Percentiles rank a stretch among this genome's conserved stretches.
phyloP scores from a whole-genome alignment of 139 green algal species.

The Deuterostichococcus epilithicus region DNA sequence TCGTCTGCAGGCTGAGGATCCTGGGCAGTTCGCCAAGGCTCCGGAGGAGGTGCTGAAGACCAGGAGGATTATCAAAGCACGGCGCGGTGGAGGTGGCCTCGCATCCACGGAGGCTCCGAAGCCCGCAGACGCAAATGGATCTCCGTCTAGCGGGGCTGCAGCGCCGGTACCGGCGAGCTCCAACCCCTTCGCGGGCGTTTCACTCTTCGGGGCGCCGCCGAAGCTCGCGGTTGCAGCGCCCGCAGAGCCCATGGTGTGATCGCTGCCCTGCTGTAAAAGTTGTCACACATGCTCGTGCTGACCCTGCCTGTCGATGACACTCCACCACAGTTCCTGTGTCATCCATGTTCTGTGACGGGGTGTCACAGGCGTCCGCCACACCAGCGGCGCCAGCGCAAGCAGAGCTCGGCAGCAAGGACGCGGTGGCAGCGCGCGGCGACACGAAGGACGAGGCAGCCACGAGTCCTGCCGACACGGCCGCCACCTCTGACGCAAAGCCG shows the following conservation, averaged over 20 bases:
- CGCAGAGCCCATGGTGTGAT: neutral
- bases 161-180: neutral
- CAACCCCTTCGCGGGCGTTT: conserved; percentile 59
- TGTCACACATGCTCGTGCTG: too few relatives aligned
- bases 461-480: neutral
- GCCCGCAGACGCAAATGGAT: neutral
- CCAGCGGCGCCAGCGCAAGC: neutral
- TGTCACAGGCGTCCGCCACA: neutral
- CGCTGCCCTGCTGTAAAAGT: too few relatives aligned
- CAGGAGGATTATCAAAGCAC: conserved; percentile 48
- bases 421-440: neutral
- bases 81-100: conserved; percentile 8
- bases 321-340: too few relatives aligned
- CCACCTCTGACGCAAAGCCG: neutral
- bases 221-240: conserved; percentile 10
- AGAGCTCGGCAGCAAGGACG: neutral
- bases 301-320: too few relatives aligned
- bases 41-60: conserved; percentile 46
- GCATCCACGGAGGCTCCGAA: neutral
- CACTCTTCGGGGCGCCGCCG: conserved; percentile 9
- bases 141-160: neutral
- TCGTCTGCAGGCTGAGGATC: conserved; percentile 15
- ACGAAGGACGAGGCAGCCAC: neutral
- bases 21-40: conserved; percentile 51
- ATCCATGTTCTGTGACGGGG: too few relatives aligned